Percentiles rank a stretch among this genome's conserved stretches.
These are phyloP conservation scores for Favolaschia claudopus DNA, from an alignment of 768 basidiomycete genomes.

Conservation along the genomic window DNA sequence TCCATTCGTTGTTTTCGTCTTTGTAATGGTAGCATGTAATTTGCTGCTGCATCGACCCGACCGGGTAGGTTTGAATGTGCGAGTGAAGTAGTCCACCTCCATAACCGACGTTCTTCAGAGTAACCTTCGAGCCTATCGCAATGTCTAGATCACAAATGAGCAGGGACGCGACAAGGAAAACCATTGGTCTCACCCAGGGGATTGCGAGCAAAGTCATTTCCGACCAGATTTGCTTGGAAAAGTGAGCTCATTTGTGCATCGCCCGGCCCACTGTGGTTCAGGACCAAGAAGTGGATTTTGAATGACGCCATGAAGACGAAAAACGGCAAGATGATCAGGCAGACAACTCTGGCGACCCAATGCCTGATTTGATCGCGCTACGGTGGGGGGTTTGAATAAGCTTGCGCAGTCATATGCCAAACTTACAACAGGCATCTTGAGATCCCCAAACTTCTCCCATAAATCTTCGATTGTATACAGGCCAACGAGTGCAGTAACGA, in stretches of 20 bases:
- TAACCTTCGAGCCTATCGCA: constrained; percentile 89
- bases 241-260: constrained; percentile 99
- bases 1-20: constrained; percentile 96
- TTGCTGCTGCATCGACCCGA: constrained; percentile 93
- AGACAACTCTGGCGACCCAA: constrained; percentile 86
- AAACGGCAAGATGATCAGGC: constrained; percentile 89
- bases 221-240: constrained; percentile 95
- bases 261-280: constrained; percentile 94
- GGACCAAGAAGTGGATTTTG: constrained; percentile 94
- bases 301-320: constrained; percentile 94
- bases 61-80: constrained; percentile 93
- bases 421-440: constrained; percentile 88
- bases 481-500: constrained; percentile 94
- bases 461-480: constrained; percentile 97
- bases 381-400: constrained; percentile 10
- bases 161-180: constrained; percentile 1
- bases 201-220: constrained; percentile 92
- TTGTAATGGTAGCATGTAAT: constrained; percentile 99
- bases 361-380: constrained; percentile 90
- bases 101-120: constrained; percentile 97
- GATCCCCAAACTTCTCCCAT: constrained; percentile 98
- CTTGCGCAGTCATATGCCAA: not conserved
- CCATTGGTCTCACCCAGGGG: constrained; percentile 71
- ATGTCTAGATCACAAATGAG: constrained; percentile 62
- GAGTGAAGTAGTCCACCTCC: constrained; percentile 97